phyloP scores from a whole-genome alignment of 495 filamentous ascomycete species.

The Talaromyces trachyspermus region DNA sequence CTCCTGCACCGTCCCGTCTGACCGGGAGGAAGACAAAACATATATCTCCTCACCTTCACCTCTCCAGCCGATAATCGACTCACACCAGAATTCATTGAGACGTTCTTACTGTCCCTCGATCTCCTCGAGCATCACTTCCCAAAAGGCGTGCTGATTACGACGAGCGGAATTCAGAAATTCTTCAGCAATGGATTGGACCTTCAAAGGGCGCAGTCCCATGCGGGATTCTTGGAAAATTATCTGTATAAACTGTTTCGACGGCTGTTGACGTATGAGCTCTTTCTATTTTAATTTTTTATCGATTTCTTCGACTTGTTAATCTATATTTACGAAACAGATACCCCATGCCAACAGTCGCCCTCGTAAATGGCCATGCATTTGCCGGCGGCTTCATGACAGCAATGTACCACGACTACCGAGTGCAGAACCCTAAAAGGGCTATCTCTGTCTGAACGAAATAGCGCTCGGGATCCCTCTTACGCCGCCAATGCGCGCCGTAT shows the following conservation, averaged over 20 bases:
- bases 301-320: background rate
- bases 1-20: constrained; percentile 48
- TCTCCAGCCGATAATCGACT: constrained; percentile 71
- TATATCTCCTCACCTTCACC: constrained; percentile 69
- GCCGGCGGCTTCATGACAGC: constrained; percentile 73
- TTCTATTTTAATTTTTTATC: background rate
- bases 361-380: constrained; percentile 76
- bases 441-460: constrained; percentile 69
- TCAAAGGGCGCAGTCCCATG: constrained; percentile 40
- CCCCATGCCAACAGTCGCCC: constrained; percentile 74
- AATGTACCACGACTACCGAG: constrained; percentile 78
- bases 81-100: constrained; percentile 54
- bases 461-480: constrained; percentile 67
- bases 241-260: constrained; percentile 54
- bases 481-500: constrained; percentile 65
- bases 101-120: constrained; percentile 62
- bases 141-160: constrained; percentile 67
- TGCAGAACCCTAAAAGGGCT: constrained; percentile 63
- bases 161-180: constrained; percentile 67
- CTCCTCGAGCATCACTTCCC: constrained; percentile 59
- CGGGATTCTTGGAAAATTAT: constrained; percentile 45
- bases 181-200: constrained; percentile 76
- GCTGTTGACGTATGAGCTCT: constrained; percentile 56
- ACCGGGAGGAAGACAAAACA: constrained; percentile 25
- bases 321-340: constrained; percentile 33